Evolutionary conservation across 768 basidiomycete genomes (phyloP).

Genomic region (Lactarius quietus): DNA sequence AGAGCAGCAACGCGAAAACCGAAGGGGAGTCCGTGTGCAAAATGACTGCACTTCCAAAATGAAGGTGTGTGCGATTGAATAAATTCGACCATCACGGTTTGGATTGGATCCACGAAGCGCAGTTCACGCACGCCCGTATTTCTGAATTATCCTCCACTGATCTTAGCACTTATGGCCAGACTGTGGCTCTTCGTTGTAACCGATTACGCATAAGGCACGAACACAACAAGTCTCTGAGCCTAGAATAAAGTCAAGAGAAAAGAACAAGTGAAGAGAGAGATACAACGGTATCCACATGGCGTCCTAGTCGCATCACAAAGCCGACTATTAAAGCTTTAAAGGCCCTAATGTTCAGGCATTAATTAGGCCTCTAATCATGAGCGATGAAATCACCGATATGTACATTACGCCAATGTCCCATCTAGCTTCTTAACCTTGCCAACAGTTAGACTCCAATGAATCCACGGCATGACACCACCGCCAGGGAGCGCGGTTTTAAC

Average conservation of each 20-base stretch:
- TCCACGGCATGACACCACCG: slow-evolving; percentile 84
- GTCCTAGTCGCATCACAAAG: neutral
- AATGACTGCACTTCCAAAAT: neutral
- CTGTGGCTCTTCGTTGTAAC: neutral
- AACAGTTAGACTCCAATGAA: slow-evolving; percentile 75
- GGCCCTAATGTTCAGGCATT: neutral
- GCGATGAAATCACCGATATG: neutral
- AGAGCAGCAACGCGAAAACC: no score
- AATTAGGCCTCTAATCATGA: neutral
- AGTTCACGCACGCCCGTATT: no score
- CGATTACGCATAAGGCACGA: neutral
- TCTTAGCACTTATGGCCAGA: neutral
- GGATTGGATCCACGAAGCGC: no score
- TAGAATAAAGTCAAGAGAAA: neutral
- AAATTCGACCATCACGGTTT: no score
- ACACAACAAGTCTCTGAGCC: neutral
- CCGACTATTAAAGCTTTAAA: no score
- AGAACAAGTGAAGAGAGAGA: neutral
- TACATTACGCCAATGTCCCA: slow-evolving; percentile 7
- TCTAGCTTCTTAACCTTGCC: slow-evolving; percentile 34
- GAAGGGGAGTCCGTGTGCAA: no score
- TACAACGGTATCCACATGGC: neutral
- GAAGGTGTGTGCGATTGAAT: no score
- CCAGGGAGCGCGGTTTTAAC: slow-evolving; percentile 93
- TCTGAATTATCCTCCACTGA: no score